Conservation (phyloP, 441 rosid genomes). For the Manihot esculenta region DNA sequence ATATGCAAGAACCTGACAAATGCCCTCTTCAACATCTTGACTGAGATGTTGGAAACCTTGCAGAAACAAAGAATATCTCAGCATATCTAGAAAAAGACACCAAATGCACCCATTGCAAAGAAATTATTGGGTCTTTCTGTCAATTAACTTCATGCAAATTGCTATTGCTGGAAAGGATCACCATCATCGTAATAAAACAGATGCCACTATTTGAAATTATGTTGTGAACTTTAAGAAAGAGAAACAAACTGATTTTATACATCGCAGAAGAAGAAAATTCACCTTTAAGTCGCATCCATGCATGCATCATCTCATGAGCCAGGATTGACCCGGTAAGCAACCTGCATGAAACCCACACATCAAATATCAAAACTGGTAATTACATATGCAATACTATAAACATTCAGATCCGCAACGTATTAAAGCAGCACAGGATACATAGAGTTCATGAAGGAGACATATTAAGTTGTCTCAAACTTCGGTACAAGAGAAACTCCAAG, state of each 20-base stretch:
- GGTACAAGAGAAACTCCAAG: neutral
- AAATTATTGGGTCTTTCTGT: neutral
- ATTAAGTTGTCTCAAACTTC: neutral
- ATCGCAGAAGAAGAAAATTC: slow-evolving; percentile 24
- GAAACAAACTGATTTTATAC: slow-evolving; percentile 7
- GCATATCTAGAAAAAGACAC: neutral
- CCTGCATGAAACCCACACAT: slow-evolving; percentile 35
- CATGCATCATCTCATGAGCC: slow-evolving; percentile 99
- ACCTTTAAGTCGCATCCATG: slow-evolving; percentile 98
- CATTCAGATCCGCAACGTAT: slow-evolving; percentile 6
- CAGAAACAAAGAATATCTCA: slow-evolving; percentile 16
- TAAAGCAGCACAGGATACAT: neutral
- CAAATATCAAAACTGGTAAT: slow-evolving; percentile 12
- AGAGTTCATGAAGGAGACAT: neutral
- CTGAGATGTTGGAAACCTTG: slow-evolving; percentile 77
- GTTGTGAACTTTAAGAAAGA: slow-evolving; percentile 2
- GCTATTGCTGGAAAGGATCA: neutral
- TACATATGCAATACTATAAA: neutral
- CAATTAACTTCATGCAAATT: neutral
- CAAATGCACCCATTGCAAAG: neutral
- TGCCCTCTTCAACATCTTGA: slow-evolving; percentile 98
- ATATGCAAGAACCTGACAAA: slow-evolving; percentile 93
- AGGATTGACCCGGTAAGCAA: slow-evolving; percentile 91
- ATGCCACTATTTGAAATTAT: slow-evolving; percentile 7
- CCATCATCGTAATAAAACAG: neutral